Evolutionary conservation across 208 protist species (phyloP).

Genomic region (Trypanosoma brucei): DNA sequence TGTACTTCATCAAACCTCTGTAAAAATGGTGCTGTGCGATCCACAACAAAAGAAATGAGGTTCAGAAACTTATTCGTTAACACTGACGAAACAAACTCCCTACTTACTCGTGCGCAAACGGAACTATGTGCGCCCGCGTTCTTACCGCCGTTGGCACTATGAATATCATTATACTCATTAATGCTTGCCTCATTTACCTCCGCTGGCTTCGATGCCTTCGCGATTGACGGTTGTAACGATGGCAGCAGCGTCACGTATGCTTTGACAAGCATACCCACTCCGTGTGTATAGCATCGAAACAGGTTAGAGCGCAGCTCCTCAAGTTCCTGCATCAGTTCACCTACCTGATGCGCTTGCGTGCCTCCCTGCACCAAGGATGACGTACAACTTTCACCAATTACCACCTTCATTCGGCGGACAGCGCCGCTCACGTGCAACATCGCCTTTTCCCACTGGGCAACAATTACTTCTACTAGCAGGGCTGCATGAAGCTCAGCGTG

Average conservation of each 20-base stretch:
- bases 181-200: background rate
- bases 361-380: slow-evolving; percentile 36
- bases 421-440: slow-evolving; percentile 58
- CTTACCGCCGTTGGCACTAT: background rate
- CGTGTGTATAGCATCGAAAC: slow-evolving; percentile 67
- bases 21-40: slow-evolving; percentile 67
- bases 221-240: slow-evolving; percentile 29
- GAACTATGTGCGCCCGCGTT: slow-evolving; percentile 15
- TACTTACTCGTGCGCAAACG: slow-evolving; percentile 68
- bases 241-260: slow-evolving; percentile 76
- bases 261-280: slow-evolving; percentile 72
- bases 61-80: slow-evolving; percentile 80
- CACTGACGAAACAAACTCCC: slow-evolving; percentile 71
- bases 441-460: slow-evolving; percentile 73
- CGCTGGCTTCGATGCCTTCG: background rate
- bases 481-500: slow-evolving; percentile 75
- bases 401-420: slow-evolving; percentile 76
- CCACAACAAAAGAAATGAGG: slow-evolving; percentile 71
- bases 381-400: slow-evolving; percentile 74
- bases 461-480: slow-evolving; percentile 68
- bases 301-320: slow-evolving; percentile 61
- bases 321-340: slow-evolving; percentile 67
- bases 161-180: background rate
- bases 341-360: slow-evolving; percentile 55
- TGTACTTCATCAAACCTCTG: slow-evolving; percentile 66